Evolutionary conservation across 2,329 filamentous ascomycete species (phyloP).

Genomic region (Ophidiomyces ophidiicola): DNA sequence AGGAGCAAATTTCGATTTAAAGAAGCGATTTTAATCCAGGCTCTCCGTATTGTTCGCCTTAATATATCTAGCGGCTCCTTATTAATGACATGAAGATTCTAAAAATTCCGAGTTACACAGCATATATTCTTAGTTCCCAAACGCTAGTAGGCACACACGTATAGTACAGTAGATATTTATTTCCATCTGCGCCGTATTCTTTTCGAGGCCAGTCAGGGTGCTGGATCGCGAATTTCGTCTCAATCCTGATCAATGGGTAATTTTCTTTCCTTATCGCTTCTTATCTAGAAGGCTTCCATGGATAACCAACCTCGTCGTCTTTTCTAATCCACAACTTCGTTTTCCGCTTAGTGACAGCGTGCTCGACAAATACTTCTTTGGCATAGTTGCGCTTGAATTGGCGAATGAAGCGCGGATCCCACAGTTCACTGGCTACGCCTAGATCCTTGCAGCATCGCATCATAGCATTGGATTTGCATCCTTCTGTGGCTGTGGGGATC

Average conservation of each 20-base stretch:
- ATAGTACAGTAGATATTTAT: slow-evolving; percentile 1
- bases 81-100: no score
- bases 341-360: slow-evolving; percentile 74
- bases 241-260: neutral
- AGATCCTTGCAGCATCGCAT: slow-evolving; percentile 98
- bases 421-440: slow-evolving; percentile 85
- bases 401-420: slow-evolving; percentile 86
- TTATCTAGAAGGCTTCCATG: slow-evolving; percentile 37
- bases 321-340: slow-evolving; percentile 78
- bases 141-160: neutral
- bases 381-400: slow-evolving; percentile 64
- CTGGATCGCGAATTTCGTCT: no score
- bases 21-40: no score
- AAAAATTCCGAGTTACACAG: no score
- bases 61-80: no score
- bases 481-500: slow-evolving; percentile 88
- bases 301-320: slow-evolving; percentile 59
- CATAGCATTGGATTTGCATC: slow-evolving; percentile 92
- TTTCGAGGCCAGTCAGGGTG: no score
- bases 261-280: neutral
- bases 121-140: no score
- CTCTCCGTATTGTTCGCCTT: no score
- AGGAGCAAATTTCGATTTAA: no score
- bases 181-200: no score
- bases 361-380: slow-evolving; percentile 81